Percentiles rank a stretch among this genome's conserved stretches.
Evolutionary conservation across 495 filamentous ascomycete species (phyloP).

Genomic region (Hypoxylon subgilvum): DNA sequence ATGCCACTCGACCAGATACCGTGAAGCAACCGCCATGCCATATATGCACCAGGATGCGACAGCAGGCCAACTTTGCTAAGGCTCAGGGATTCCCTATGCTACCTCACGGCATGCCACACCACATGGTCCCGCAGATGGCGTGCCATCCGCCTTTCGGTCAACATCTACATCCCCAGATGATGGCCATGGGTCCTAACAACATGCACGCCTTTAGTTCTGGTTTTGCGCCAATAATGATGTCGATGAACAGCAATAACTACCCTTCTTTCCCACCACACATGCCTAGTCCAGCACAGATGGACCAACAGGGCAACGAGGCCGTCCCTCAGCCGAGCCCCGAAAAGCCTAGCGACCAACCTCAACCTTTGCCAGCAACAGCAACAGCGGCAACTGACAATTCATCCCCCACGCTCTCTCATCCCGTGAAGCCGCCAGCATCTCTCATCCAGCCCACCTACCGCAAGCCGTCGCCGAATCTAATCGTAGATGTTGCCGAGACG

Average conservation of each 20-base stretch:
- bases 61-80: slow-evolving; percentile 34
- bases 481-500: slow-evolving; percentile 58
- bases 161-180: slow-evolving; percentile 35
- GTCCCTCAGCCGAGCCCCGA: slow-evolving; percentile 8
- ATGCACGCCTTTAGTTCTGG: slow-evolving; percentile 28
- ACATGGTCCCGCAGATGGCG: slow-evolving; percentile 29
- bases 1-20: neutral
- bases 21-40: slow-evolving; percentile 40
- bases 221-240: slow-evolving; percentile 31
- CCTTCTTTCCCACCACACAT: slow-evolving; percentile 19
- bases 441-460: slow-evolving; percentile 42
- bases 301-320: slow-evolving; percentile 5
- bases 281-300: slow-evolving; percentile 9
- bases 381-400: neutral
- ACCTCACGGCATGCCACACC: slow-evolving; percentile 28
- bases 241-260: slow-evolving; percentile 22
- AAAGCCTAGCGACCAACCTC: slow-evolving; percentile 24
- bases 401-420: neutral
- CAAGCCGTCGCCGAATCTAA: slow-evolving; percentile 44
- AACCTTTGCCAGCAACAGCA: slow-evolving; percentile 11
- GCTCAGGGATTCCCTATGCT: slow-evolving; percentile 33
- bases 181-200: slow-evolving; percentile 27
- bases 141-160: slow-evolving; percentile 26
- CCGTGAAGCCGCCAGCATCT: slow-evolving; percentile 32
- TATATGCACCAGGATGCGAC: slow-evolving; percentile 29